phyloP scores from a whole-genome alignment of 73 alveolate species.

The Paramecium tetraurelia region DNA sequence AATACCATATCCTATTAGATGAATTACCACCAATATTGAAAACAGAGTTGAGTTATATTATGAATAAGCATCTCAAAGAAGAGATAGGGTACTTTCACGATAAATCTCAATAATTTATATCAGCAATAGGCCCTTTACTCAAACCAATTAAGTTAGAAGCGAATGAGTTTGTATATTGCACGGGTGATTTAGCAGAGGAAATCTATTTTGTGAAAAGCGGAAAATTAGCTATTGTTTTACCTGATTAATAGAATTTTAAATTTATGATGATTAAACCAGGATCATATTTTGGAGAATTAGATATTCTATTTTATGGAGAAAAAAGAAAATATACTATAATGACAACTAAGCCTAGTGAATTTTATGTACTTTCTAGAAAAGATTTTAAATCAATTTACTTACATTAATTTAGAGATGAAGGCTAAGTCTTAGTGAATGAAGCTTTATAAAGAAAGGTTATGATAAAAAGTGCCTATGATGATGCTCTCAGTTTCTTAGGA shows the following conservation, averaged over 20 bases:
- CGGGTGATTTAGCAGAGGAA: conserved; percentile 72
- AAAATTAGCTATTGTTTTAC: conserved; percentile 64
- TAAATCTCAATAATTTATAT: conserved; percentile 64
- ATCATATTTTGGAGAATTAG: conserved; percentile 75
- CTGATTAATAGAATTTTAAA: conserved; percentile 49
- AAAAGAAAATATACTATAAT: conserved; percentile 41
- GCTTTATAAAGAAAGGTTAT: background rate
- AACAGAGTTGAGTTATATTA: conserved; percentile 75
- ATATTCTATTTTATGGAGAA: conserved; percentile 40
- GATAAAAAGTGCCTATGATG: background rate
- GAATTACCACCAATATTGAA: conserved; percentile 86
- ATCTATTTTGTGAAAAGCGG: conserved; percentile 74
- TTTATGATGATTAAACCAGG: conserved; percentile 67
- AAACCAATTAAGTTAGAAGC: conserved; percentile 68
- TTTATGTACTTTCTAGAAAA: background rate
- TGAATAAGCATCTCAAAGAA: conserved; percentile 66
- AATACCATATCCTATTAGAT: conserved; percentile 36
- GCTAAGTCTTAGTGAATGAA: background rate
- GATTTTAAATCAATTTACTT: background rate
- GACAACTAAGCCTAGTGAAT: conserved; percentile 32
- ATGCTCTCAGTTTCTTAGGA: background rate
- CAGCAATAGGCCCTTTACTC: conserved; percentile 71
- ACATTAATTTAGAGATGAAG: conserved; percentile 8
- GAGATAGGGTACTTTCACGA: conserved; percentile 63
- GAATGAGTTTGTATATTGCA: conserved; percentile 61